Percentiles rank a stretch among this genome's conserved stretches.
Evolutionary conservation across 1,284 basidiomycete species (phyloP).

Genomic region (Boletus mariae): DNA sequence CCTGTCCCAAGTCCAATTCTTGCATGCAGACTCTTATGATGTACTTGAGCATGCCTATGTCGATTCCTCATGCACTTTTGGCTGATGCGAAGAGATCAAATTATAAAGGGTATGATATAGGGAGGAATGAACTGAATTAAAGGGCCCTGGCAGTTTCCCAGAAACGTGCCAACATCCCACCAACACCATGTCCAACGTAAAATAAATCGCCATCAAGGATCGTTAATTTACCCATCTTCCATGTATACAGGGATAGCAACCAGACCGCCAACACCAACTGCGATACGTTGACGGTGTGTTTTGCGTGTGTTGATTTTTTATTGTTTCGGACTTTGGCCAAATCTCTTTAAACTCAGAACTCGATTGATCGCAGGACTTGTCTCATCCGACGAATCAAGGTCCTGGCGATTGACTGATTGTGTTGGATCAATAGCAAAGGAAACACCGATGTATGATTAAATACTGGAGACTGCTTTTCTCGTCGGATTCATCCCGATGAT

Average conservation of each 20-base stretch:
- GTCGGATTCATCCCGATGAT: not conserved
- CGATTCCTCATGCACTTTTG: not conserved
- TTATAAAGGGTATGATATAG: not conserved
- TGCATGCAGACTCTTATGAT: too few relatives aligned
- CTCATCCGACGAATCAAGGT: too few relatives aligned
- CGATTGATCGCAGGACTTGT: too few relatives aligned
- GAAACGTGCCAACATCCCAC: not conserved
- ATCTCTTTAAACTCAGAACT: not conserved
- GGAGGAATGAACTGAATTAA: not conserved
- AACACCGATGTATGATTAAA: conserved; percentile 1
- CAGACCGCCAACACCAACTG: not conserved
- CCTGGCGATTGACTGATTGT: not conserved
- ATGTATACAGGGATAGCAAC: not conserved
- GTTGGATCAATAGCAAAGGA: not conserved
- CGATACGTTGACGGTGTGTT: not conserved
- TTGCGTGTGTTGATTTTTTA: not conserved
- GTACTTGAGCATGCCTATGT: too few relatives aligned
- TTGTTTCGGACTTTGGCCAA: not conserved
- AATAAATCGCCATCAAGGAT: not conserved
- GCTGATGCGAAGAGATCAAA: not conserved
- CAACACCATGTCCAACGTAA: not conserved
- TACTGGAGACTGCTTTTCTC: not conserved
- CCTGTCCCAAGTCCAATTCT: too few relatives aligned
- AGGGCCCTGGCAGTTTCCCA: not conserved
- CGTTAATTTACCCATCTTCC: not conserved